Base-by-base conservation (phyloP, 306 rosid genomes). In the Lathyrus oleraceus region DNA sequence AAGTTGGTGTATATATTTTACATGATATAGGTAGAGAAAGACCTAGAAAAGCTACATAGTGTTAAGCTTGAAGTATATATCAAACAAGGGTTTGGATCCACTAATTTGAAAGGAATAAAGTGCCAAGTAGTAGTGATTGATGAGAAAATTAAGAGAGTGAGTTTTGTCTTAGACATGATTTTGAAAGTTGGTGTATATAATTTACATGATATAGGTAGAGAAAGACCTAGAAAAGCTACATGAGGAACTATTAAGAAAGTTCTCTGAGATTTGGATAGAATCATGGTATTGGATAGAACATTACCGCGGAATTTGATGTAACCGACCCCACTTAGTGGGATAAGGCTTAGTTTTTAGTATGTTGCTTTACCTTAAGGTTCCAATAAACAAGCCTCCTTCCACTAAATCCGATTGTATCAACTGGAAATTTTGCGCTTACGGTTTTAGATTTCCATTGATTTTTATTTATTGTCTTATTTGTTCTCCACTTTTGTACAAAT, bases 341-440 rank as follows among this genome's bases (percentile, higher is more conserved):
- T 35, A 35, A 1, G 10, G 39, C 39, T 35, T 17, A 19, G 65
- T 17, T 64, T 58, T 43, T 56, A 36, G 11, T 17, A 6, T 35
- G 47, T 27, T 16, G 16, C 21, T 5, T 35, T 74, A 65, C 27
- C 14, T 79, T 49, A 25, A 69, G 65, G 69, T 69, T 51, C 58
- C 14, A 49, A 11, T 38, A 45, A 20, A 51, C 53, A 23, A 54
- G 19, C 52, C 71, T 16, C 44, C 38, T 63, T 14, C 30, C 6
- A 10, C 59, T 36, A 62, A 64, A 57, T 57, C 42, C 8, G 52
- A 47, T 70, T 70, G 44, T 48, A 45, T 79, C 45, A 30, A 39
- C 32, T 28, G 36, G 39, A 36, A 13, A 28, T 48, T 65, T 54
- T 67, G 23, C 40, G 58, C 30, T 44, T 27, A 51, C 19, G 20